Evolutionary conservation across 768 basidiomycete species (phyloP), one percentile per base, ranked within the genome.

Genomic region (Leccinum longicurvipes): DNA sequence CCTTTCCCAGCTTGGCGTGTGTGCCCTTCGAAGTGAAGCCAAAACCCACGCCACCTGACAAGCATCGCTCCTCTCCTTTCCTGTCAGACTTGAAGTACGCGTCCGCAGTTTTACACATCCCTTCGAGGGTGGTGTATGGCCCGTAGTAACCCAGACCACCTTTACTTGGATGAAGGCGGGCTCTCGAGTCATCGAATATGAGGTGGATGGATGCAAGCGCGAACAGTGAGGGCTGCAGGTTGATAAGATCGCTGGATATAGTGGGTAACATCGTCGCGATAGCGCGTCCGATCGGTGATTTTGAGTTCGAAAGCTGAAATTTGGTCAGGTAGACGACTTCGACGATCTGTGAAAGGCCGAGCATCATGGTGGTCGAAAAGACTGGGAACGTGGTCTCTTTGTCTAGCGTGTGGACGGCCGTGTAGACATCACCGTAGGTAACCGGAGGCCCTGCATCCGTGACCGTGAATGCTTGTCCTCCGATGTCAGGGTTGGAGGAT

Each of bases 381-480:
- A 64, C 45, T 1, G 77, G 79, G 72, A 88, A 89, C 3, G 66
- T 69, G 44, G 79, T 82, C 53, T 81, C 79, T 6, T 82, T 80
- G n/a, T 79, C 76, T 41, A 91, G 76, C 3, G 81, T 79, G 31
- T 75, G 74, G 32, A 91, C 73, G 3, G 73, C 75, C 24, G 71
- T 73, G 64, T 87, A 83, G 27, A 82, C 72, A 60, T 91, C 89
- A 17, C 86, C 82, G 54, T 77, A 85, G 6, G 85, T 84, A 3
- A 78, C 69, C 15, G 84, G 78, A 0, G 82, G 81, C 8, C 86
- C 86, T 1, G 86, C 79, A 65, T 91, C 87, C 1, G 83, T 77
- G 51, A 91, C 67, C 28, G 72, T 74, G 71, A 89, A 91, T 2
- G 83, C 79, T 61, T 87, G 82, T 2, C 89, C 89, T 12, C 89